Evolutionary conservation across 345 rosid genomes (phyloP).

Genomic region (Gynandropsis gynandra): DNA sequence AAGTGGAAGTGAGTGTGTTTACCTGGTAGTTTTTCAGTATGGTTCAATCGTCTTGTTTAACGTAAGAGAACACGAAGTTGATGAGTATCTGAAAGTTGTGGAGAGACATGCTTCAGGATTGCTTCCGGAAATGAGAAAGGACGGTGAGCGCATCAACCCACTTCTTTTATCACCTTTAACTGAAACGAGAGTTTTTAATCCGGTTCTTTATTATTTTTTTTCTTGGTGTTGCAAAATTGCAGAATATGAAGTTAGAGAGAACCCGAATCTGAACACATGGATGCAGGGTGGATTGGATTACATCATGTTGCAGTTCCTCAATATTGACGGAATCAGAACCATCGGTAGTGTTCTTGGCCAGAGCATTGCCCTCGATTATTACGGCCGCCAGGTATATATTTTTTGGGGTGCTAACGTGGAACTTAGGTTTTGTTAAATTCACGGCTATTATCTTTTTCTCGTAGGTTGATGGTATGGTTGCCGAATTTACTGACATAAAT

Average conservation of each 20-base stretch:
- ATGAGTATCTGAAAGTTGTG: constrained; percentile 73
- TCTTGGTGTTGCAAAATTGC: constrained; percentile 28
- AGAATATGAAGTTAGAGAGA: constrained; percentile 94
- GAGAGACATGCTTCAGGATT: constrained; percentile 77
- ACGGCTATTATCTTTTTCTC: constrained; percentile 12
- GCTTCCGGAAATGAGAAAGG: constrained; percentile 94
- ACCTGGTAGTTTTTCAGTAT: constrained; percentile 87
- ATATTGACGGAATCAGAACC: constrained; percentile 80
- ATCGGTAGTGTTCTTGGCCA: constrained; percentile 97
- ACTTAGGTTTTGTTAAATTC: not conserved
- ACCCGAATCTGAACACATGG: constrained; percentile 65
- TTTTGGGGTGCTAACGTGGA: constrained; percentile 12
- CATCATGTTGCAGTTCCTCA: constrained; percentile 81
- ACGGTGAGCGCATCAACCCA: constrained; percentile 46
- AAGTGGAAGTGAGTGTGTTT: constrained; percentile 70
- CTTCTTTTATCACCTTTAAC: not conserved
- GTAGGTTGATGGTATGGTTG: constrained; percentile 98
- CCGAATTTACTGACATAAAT: constrained; percentile 91
- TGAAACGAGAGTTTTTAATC: not conserved
- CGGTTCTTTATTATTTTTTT: constrained; percentile 5
- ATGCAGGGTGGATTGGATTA: constrained; percentile 89
- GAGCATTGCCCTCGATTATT: constrained; percentile 95
- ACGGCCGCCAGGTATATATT: constrained; percentile 77
- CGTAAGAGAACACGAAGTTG: constrained; percentile 71
- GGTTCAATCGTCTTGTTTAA: constrained; percentile 94